These are phyloP conservation scores for Apiospora malaysiana DNA, from an alignment of 2,329 filamentous ascomycete species.

Conservation along the genomic window DNA sequence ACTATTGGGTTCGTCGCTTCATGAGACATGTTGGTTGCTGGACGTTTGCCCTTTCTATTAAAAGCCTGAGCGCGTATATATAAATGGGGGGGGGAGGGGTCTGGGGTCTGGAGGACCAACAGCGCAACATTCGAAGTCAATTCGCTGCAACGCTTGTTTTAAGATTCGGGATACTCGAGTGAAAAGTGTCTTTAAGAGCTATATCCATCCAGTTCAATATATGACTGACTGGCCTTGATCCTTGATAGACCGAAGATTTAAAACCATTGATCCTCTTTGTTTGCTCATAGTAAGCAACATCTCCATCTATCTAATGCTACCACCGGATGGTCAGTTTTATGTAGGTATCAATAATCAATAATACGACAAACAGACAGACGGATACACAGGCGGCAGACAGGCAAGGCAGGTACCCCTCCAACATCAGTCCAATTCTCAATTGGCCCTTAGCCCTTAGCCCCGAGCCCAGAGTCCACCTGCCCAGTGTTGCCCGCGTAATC, in stretches of 20 bases:
- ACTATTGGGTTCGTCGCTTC: slow-evolving; percentile 1
- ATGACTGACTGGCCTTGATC: too few species aligned
- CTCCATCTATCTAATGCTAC: too few species aligned
- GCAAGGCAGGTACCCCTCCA: background rate
- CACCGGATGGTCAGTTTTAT: background rate
- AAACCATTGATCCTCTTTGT: too few species aligned
- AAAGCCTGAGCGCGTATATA: slow-evolving; percentile 14
- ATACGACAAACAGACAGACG: too few species aligned
- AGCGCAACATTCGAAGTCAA: background rate
- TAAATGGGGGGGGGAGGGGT: too few species aligned
- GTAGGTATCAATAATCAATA: too few species aligned
- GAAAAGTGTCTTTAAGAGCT: background rate
- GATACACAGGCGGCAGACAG: too few species aligned
- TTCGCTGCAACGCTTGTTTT: background rate
- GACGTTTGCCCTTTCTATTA: slow-evolving; percentile 12
- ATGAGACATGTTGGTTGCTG: slow-evolving; percentile 9
- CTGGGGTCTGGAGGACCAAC: background rate
- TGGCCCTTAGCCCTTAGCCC: background rate
- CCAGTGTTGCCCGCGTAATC: slow-evolving; percentile 12
- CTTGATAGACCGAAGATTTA: too few species aligned
- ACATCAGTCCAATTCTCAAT: too few species aligned
- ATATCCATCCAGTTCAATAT: background rate
- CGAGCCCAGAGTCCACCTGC: background rate
- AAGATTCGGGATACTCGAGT: background rate
- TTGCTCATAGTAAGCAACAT: background rate